Base-by-base conservation (phyloP, 352 stramenopile species). In the Phytophthora brassicae region DNA sequence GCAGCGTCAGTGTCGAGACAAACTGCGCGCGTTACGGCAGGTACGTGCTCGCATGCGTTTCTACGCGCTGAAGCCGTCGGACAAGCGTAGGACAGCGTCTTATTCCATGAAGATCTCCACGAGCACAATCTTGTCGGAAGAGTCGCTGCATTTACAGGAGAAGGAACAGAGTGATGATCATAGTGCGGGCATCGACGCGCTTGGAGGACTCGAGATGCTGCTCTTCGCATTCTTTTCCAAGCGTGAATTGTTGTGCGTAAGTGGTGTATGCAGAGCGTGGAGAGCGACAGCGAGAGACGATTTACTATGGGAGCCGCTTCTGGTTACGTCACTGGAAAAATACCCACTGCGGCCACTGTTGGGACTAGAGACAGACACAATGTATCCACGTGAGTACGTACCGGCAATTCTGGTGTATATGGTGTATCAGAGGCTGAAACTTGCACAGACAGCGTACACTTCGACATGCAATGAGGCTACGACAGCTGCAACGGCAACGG, bases 391-490 rank as follows among this genome's bases (percentile, higher is more conserved):
- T n/a, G 49, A 66, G 1, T 55, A 63, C 3, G 54, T 92, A 6
- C 81, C 85, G 22, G 83, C 83, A 7, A 88, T 91, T 22, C 70
- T 91, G 50, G 79, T 92, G 41, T 90, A 79, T 45, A 91, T 87
- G 68, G 69, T 92, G 20, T 94, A 82, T 66, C 66, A 74, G 20
- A 76, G 75, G 44, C 41, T 92, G 22, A 73, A 64, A 26, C 35
- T 84, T 38, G 53, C 56, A 13, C 66, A 81, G 41, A 19, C 60
- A 24, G 60, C 74, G 19, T 51, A 51, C 38, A 50, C 38, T 24
- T 14, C 33, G 1, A 24, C 62, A 23, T 36, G 17, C 12, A 48
- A 4, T 36, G 52, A 57, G 12, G 3, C 4, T 43, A 14, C 39
- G 2, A 33, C 26, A 31, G 26, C 31, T 4, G 23, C 28, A 7